Conservation (phyloP, 305 asterid species). For the Solanum hybrid region DNA sequence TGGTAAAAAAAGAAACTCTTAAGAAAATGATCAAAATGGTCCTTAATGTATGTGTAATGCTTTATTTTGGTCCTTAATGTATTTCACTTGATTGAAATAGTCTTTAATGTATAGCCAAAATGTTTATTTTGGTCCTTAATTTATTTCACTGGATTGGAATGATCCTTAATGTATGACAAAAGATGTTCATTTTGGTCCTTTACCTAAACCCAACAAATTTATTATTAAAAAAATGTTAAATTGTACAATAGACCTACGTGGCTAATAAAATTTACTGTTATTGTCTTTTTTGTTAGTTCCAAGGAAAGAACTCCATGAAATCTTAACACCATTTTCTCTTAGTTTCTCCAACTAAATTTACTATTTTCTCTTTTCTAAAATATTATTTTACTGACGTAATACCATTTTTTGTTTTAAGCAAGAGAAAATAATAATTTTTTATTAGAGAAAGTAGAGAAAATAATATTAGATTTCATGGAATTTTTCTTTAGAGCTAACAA, state of each 20-base stretch:
- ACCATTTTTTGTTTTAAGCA: background rate
- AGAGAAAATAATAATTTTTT: background rate
- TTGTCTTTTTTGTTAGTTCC: background rate
- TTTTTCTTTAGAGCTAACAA: background rate
- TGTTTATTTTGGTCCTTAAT: background rate
- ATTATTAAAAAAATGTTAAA: background rate
- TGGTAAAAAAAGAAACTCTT: background rate
- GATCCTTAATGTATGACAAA: background rate
- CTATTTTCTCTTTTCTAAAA: too few species aligned
- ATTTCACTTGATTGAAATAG: background rate
- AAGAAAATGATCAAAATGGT: background rate
- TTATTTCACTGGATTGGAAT: background rate
- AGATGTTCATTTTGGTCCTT: background rate
- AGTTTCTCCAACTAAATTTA: background rate
- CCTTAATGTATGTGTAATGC: background rate
- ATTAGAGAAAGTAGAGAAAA: background rate
- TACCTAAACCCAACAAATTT: background rate
- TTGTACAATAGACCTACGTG: background rate
- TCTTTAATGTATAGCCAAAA: background rate
- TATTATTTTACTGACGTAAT: background rate
- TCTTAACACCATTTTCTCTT: background rate
- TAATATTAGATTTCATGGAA: background rate
- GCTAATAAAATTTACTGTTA: background rate
- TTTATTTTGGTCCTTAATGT: background rate
- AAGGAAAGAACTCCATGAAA: background rate